Evolutionary conservation across 352 stramenopile species (phyloP).

Genomic region (Phytophthora cajani): DNA sequence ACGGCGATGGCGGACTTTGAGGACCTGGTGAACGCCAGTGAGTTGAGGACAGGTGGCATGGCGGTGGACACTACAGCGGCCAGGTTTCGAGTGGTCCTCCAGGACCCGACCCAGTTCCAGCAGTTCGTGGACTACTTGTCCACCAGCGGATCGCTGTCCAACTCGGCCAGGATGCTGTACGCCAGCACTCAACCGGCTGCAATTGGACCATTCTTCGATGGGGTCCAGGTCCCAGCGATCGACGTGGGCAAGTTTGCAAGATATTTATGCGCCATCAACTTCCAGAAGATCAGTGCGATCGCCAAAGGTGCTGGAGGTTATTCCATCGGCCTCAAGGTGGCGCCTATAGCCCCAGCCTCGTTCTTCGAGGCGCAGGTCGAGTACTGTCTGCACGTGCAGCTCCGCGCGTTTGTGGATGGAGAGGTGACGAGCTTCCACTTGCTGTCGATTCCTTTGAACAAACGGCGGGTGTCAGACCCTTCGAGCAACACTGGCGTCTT

Average conservation of each 20-base stretch:
- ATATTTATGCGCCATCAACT: constrained; percentile 37
- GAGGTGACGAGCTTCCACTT: constrained; percentile 33
- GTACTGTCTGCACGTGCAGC: constrained; percentile 38
- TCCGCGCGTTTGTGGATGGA: constrained; percentile 30
- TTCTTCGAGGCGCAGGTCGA: constrained; percentile 33
- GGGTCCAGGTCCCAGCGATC: background rate
- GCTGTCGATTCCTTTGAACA: constrained; percentile 35
- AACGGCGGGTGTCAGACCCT: constrained; percentile 26
- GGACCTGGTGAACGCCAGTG: constrained; percentile 25
- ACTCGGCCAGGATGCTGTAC: constrained; percentile 26
- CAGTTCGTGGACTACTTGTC: constrained; percentile 35
- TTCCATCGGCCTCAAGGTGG: constrained; percentile 31
- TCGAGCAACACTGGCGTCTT: constrained; percentile 24
- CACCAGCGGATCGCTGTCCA: constrained; percentile 23
- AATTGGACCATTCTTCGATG: constrained; percentile 19
- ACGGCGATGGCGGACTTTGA: constrained; percentile 32
- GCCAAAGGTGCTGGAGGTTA: constrained; percentile 14
- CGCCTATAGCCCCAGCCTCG: constrained; percentile 18
- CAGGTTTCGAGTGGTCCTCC: constrained; percentile 26
- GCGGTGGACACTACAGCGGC: constrained; percentile 8
- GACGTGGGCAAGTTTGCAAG: constrained; percentile 31
- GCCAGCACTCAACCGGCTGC: background rate
- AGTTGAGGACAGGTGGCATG: constrained; percentile 1
- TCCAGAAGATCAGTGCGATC: constrained; percentile 32
- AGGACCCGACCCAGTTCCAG: constrained; percentile 27